Evolutionary conservation across 139 green algal species (phyloP).

Genomic region (Raphidocelis subcapitata): DNA sequence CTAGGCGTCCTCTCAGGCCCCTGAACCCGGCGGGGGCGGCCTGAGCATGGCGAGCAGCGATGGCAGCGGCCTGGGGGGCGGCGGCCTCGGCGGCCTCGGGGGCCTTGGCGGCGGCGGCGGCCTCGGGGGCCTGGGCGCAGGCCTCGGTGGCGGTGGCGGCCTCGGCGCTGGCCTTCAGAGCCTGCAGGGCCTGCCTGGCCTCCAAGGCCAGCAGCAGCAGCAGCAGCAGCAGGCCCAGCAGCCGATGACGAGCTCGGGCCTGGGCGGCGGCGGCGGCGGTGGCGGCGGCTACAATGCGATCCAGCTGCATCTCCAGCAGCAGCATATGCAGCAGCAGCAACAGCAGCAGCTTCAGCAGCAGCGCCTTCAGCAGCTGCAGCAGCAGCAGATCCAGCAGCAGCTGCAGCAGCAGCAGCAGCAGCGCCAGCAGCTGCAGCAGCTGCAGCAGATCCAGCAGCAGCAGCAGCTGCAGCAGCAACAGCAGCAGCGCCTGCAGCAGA

Average conservation of each 20-base stretch:
- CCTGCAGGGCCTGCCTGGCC: constrained; percentile 11
- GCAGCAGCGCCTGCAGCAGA: constrained; percentile 8
- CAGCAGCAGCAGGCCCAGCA: too few species aligned
- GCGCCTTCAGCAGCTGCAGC: constrained; percentile 5
- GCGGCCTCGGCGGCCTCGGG: not conserved
- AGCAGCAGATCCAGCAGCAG: not conserved
- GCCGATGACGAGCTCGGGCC: too few species aligned
- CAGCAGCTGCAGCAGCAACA: not conserved
- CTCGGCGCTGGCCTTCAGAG: constrained; percentile 9
- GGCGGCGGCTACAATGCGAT: constrained; percentile 11
- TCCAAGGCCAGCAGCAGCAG: too few species aligned
- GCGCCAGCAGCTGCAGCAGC: not conserved
- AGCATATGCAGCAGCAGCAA: constrained; percentile 17
- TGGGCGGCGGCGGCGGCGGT: constrained; percentile 13
- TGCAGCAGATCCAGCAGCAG: constrained; percentile 17
- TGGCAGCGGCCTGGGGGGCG: not conserved
- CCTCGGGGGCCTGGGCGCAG: too few species aligned
- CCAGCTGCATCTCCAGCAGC: constrained; percentile 1
- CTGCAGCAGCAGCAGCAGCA: constrained; percentile 25
- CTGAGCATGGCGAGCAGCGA: not conserved
- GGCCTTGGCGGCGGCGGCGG: too few species aligned
- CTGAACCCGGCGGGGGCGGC: too few species aligned
- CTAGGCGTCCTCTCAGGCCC: too few species aligned
- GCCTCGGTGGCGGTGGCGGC: too few species aligned
- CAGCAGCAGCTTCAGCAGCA: too few species aligned